Base-by-base conservation (phyloP, 768 basidiomycete species). In the Myochromella boudieri region DNA sequence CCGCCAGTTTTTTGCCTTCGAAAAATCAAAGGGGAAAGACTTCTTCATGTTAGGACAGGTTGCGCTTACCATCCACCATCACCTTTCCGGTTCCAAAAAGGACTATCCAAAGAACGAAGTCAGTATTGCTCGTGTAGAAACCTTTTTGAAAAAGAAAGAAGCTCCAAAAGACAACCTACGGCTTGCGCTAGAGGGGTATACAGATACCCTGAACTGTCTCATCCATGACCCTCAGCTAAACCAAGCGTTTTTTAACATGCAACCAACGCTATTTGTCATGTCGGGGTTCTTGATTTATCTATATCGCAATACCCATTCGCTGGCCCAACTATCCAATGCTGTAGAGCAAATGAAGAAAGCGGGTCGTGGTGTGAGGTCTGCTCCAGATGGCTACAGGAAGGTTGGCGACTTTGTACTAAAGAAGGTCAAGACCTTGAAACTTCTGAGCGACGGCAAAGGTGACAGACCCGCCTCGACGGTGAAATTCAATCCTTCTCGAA, bases 261-360 rank as follows among this genome's bases (percentile, higher is more conserved):
- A 72, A 7, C 70, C 75, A 1, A 65, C 71, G 31, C 74, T 75
- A 47, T 74, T 77, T 52, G 68, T 78, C 45, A 71, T 73, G 67
- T 61, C 69, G 0, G 67, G 62, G 15, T 64, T 70, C 45, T 56
- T 78, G 51, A 68, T 81, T 15, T 60, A 64, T 44, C 44, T 68
- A 31, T 63, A 70, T 51, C 60, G 65, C 28, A 31, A 56, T 31
- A 54, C 41, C 3, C 42, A 71, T 5, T 68, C 69, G 0, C 60
- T 72, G 24, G 58, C 60, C 1, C 75, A 79, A 44, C 63, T 78
- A 26, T 68, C 72, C 7, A 66, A 68, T 12, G 74, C 74, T 0
- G 64, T 78, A 37, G 59, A 57, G 27, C 60, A 64, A 49, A 68
- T 62, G 64, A 64, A 61, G 14, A 44, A 52, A n/a, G 7, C 18